Evolutionary conservation across 768 basidiomycete species (phyloP), one percentile per base, ranked within the genome.

Genomic region (Rossbeevera mucosa): DNA sequence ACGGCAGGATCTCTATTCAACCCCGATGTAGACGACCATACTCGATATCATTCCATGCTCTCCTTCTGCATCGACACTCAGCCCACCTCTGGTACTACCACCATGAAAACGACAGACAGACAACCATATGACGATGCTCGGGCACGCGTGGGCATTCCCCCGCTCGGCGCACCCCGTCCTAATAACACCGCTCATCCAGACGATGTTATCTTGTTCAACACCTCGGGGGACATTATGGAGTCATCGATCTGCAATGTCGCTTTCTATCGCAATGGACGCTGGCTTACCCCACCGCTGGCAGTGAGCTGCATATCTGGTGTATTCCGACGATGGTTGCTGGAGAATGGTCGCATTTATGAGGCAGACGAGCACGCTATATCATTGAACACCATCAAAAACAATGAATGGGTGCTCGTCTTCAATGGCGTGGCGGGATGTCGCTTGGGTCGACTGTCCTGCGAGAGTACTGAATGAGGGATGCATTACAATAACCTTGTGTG

Each of bases 231-330:
- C 16, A 63, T 88, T 49, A 86, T 77, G 42, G 89, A 92, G 63
- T 74, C 85, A 1, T 80, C 84, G 26, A 80, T 87, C 43, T 83
- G 76, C 65, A 92, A 91, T 58, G 68, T 91, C 48, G 86, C 88
- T 2, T 78, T 91, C 54, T 78, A 76, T 57, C 81, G 85, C 12
- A 62, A 62, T 3, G 64, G 65, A 2, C 59, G 51, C 9, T 92
- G 90, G 90, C 56, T 86, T 50, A 90, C 89, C 1, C 89, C 89
- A 20, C 58, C 76, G 3, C 62, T 74, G 12, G 65, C 71, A 2
- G 77, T 79, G 18, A 88, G 89, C 18, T 89, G 89, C 60, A 76
- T 91, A n/a, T 70, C 78, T 4, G 90, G 89, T 16, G 82, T 88
- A 30, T 71, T 83, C 57, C 76, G 90, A 16, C 75, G 84, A 28